Conservation (phyloP, 2,329 filamentous ascomycete genomes). For the Fusarium coicis region DNA sequence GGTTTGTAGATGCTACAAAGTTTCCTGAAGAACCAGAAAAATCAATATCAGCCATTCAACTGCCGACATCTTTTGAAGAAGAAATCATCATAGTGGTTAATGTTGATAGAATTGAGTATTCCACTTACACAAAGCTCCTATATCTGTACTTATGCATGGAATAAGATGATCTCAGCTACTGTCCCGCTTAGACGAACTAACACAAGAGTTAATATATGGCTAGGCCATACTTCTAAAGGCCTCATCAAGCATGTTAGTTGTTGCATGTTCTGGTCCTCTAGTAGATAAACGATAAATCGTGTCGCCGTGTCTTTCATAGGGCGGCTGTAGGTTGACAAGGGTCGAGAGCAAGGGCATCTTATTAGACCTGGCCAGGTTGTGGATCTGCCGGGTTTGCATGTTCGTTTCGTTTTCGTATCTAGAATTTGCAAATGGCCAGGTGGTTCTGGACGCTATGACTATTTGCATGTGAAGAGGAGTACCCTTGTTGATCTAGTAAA, state of each 20-base stretch:
- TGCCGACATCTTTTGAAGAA: background rate
- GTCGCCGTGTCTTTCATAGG: background rate
- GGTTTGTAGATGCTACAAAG: background rate
- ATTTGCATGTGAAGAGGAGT: slow-evolving; percentile 17
- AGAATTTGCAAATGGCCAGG: background rate
- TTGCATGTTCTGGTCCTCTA: background rate
- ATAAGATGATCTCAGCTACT: background rate
- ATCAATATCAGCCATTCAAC: background rate
- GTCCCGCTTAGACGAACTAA: background rate
- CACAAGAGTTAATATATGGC: no score
- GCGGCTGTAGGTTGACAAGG: background rate
- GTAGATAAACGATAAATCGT: background rate
- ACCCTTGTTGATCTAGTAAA: background rate
- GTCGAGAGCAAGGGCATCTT: slow-evolving; percentile 4
- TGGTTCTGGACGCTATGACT: background rate
- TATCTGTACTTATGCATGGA: background rate
- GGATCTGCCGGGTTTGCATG: slow-evolving; percentile 2
- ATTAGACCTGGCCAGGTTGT: background rate
- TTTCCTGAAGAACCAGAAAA: background rate
- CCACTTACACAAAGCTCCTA: background rate
- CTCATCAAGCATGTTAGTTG: background rate
- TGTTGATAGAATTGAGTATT: background rate
- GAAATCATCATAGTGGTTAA: background rate
- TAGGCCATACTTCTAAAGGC: background rate
- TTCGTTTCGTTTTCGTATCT: slow-evolving; percentile 30